phyloP scores from a whole-genome alignment of 495 filamentous ascomycete species.

The Penicillium paradoxum region DNA sequence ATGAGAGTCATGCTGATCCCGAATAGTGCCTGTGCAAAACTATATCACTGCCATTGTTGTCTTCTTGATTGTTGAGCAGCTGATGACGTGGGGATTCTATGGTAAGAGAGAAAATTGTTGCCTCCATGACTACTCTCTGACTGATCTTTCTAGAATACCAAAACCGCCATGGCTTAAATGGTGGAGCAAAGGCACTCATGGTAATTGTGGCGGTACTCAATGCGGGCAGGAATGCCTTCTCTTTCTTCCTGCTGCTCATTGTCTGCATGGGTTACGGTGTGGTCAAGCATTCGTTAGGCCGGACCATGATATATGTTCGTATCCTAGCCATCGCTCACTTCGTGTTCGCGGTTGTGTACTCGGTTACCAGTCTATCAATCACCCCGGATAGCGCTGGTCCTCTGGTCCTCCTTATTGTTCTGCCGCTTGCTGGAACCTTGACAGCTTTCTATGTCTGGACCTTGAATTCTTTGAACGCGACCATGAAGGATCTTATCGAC shows the following conservation, averaged over 20 bases:
- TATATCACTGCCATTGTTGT: slow-evolving; percentile 97
- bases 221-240: slow-evolving; percentile 92
- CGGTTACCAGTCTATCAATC: slow-evolving; percentile 81
- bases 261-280: slow-evolving; percentile 99
- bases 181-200: slow-evolving; percentile 75
- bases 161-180: slow-evolving; percentile 81
- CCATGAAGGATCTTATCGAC: slow-evolving; percentile 91
- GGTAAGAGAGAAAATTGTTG: slow-evolving; percentile 25
- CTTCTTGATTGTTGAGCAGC: slow-evolving; percentile 90
- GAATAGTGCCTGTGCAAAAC: slow-evolving; percentile 88
- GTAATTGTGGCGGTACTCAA: slow-evolving; percentile 87
- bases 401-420: slow-evolving; percentile 88
- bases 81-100: slow-evolving; percentile 99
- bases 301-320: slow-evolving; percentile 92
- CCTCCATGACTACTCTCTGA: slow-evolving; percentile 6
- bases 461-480: slow-evolving; percentile 86
- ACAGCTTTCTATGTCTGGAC: slow-evolving; percentile 99
- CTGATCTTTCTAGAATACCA: slow-evolving; percentile 62
- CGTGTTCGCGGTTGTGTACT: slow-evolving; percentile 89
- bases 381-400: slow-evolving; percentile 71
- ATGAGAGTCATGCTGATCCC: slow-evolving; percentile 28
- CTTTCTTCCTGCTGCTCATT: slow-evolving; percentile 96
- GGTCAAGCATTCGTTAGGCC: slow-evolving; percentile 88
- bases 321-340: slow-evolving; percentile 89
- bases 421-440: slow-evolving; percentile 85